phyloP scores from a whole-genome alignment of 2,329 filamentous ascomycete species.

The Aspergillus viridinutans region DNA sequence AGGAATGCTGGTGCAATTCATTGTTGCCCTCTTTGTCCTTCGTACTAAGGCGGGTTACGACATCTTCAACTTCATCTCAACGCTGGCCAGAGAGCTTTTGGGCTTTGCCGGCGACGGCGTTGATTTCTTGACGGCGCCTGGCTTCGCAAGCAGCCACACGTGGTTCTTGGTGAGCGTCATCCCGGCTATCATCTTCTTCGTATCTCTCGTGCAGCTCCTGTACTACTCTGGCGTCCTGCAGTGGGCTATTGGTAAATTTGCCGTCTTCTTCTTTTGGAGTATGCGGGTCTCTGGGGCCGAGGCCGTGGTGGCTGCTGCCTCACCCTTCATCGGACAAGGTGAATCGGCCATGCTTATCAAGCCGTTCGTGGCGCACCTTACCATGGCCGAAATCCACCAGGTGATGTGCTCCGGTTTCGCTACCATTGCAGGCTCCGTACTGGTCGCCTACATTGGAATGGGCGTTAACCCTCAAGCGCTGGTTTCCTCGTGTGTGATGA shows the following conservation, averaged over 20 bases:
- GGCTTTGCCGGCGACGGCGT: constrained; percentile 72
- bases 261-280: constrained; percentile 85
- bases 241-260: constrained; percentile 86
- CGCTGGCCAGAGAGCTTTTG: constrained; percentile 67
- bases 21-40: constrained; percentile 84
- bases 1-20: constrained; percentile 82
- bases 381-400: constrained; percentile 83
- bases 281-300: constrained; percentile 85
- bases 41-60: constrained; percentile 76
- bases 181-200: constrained; percentile 96
- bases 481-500: constrained; percentile 92
- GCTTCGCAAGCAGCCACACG: constrained; percentile 39
- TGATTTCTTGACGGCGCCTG: constrained; percentile 60
- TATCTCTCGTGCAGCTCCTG: constrained; percentile 80
- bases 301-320: constrained; percentile 88
- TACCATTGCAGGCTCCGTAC: constrained; percentile 82
- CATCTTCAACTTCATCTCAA: constrained; percentile 86
- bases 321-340: constrained; percentile 90
- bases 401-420: constrained; percentile 91
- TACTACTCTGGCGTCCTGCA: constrained; percentile 78
- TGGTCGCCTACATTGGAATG: constrained; percentile 80
- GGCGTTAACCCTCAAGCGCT: constrained; percentile 81
- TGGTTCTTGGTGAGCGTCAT: constrained; percentile 78
- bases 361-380: constrained; percentile 81
- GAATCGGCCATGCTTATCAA: constrained; percentile 90